Base-by-base conservation (phyloP, 805 yeast genomes). In the Starmerella floris region DNA sequence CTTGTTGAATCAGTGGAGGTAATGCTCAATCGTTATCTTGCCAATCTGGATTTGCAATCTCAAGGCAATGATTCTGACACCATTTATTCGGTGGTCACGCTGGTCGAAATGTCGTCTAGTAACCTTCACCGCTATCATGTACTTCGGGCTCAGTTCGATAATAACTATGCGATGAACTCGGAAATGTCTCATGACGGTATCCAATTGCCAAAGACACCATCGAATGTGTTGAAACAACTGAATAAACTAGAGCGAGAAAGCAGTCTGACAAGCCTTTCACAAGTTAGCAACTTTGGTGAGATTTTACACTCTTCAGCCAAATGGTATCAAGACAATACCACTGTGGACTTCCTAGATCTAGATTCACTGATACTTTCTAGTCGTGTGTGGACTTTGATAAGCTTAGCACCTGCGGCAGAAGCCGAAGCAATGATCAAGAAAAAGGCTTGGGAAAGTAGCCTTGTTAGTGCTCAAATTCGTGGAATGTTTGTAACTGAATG, bases 161-260 rank as follows among this genome's bases (percentile, higher is more conserved):
- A 59, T 45, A 27, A 56, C 6, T 47, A 39, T 3, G 68, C 64
- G 6, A 53, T 64, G 45, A 62, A 64, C 38, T 53, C 54, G 27
- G 69, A 64, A 46, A 55, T 64, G 55, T 44, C 42, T 9, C 55
- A 58, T 15, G 65, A 65, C 39, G 69, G 69, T 1, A 44, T 65
- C 16, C 34, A 48, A 2, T 52, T 59, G 10, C 56, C 60, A 17
- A 51, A 48, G 21, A 45, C 61, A 0, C 62, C 65, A 0, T 19
- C 36, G 3, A 42, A 42, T 23, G 51, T 55, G 9, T n/a, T 25
- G 20, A 48, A 49, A 25, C 35, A 50, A 8, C 39, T 58, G 6
- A 28, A 37, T 9, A 40, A 40, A 25, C 48, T 52, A 8, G 32
- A 40, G 3, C 23, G 35, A 3, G 43, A 43, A 21, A 34, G 27